These are phyloP conservation scores for Candida frijolesensis DNA, from an alignment of 1,139 yeast species.

Conservation along the genomic window DNA sequence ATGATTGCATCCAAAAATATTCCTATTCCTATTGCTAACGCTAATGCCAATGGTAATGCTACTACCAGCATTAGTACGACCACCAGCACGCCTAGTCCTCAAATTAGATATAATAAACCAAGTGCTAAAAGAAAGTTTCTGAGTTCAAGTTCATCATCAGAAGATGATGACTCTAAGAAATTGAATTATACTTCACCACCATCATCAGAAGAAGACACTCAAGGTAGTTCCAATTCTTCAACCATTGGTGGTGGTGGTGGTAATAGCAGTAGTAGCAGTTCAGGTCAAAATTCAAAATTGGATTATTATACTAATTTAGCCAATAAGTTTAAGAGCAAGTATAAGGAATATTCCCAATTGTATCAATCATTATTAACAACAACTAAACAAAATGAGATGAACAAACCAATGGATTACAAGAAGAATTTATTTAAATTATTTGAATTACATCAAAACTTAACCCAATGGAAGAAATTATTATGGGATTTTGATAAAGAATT, in stretches of 20 bases:
- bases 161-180: slow-evolving; percentile 22
- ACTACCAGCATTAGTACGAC: not conserved
- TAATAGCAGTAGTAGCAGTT: not conserved
- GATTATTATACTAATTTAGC: slow-evolving; percentile 33
- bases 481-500: slow-evolving; percentile 39
- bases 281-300: slow-evolving; percentile 12
- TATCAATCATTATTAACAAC: slow-evolving; percentile 25
- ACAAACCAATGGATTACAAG: slow-evolving; percentile 11
- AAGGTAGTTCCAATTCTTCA: not conserved
- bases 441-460: slow-evolving; percentile 37
- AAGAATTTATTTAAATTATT: slow-evolving; percentile 30
- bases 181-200: slow-evolving; percentile 31
- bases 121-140: slow-evolving; percentile 16
- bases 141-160: slow-evolving; percentile 17
- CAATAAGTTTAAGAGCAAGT: slow-evolving; percentile 36
- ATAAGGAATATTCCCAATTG: slow-evolving; percentile 40
- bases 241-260: not conserved
- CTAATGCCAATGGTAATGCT: not conserved
- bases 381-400: slow-evolving; percentile 16
- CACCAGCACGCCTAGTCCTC: not conserved
- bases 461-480: slow-evolving; percentile 38
- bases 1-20: slow-evolving; percentile 11
- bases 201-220: slow-evolving; percentile 25
- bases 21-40: not conserved
- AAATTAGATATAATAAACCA: slow-evolving; percentile 1